These are phyloP conservation scores for Candida awuae DNA, from an alignment of 805 yeast genomes.

Conservation along the genomic window DNA sequence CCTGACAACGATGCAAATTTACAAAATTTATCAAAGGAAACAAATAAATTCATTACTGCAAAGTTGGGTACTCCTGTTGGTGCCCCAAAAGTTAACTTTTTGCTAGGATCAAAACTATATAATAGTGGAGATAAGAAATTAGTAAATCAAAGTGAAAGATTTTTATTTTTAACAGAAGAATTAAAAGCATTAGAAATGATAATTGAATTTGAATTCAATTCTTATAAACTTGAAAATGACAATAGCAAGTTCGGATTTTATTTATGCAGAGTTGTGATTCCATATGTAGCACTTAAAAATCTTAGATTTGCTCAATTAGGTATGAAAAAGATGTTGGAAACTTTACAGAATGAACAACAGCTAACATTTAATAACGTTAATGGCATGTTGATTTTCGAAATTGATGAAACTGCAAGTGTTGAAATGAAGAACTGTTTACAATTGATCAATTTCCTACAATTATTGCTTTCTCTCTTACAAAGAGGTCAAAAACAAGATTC, in stretches of 20 bases:
- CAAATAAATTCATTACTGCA: constrained; percentile 57
- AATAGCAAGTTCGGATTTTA: constrained; percentile 19
- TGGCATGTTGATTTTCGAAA: constrained; percentile 28
- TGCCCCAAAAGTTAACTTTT: constrained; percentile 66
- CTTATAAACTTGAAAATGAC: constrained; percentile 31
- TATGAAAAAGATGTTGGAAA: constrained; percentile 29
- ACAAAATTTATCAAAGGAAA: constrained; percentile 57
- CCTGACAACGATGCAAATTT: constrained; percentile 53
- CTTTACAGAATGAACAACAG: constrained; percentile 20
- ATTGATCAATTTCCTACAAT: constrained; percentile 60
- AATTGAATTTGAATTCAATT: constrained; percentile 29
- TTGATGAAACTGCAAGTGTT: constrained; percentile 12
- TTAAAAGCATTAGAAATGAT: constrained; percentile 19
- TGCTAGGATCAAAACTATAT: constrained; percentile 61
- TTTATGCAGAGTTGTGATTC: constrained; percentile 54
- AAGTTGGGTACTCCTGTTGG: constrained; percentile 50
- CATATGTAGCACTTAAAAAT: constrained; percentile 64
- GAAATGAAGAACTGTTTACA: constrained; percentile 29
- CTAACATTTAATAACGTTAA: constrained; percentile 16
- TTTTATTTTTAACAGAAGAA: constrained; percentile 21
- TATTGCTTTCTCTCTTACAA: constrained; percentile 53
- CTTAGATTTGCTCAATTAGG: constrained; percentile 49
- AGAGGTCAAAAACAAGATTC: constrained; percentile 33
- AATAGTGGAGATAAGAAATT: constrained; percentile 22
- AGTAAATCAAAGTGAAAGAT: constrained; percentile 24